These are phyloP conservation scores for Athelia psychrophila DNA, from an alignment of 1,284 basidiomycete species.

Conservation along the genomic window DNA sequence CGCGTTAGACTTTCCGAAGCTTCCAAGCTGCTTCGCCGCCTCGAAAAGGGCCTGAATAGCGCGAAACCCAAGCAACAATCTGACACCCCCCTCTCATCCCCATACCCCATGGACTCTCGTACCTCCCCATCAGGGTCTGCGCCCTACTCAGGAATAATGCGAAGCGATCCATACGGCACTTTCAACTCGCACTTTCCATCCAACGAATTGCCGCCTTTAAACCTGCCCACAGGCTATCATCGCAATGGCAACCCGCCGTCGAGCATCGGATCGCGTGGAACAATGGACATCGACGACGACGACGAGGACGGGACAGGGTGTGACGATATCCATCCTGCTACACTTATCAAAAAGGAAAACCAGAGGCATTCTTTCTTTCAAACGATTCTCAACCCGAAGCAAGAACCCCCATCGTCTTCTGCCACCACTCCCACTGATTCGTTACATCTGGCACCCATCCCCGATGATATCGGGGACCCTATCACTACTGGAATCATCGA, in stretches of 20 bases:
- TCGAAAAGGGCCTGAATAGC: slow-evolving; percentile 77
- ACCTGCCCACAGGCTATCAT: slow-evolving; percentile 33
- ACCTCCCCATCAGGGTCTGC: slow-evolving; percentile 28
- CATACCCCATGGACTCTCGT: slow-evolving; percentile 29
- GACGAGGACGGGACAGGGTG: slow-evolving; percentile 53
- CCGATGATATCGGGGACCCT: slow-evolving; percentile 54
- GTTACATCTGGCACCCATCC: slow-evolving; percentile 32
- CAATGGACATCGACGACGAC: slow-evolving; percentile 58
- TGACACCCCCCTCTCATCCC: slow-evolving; percentile 25
- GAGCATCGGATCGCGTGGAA: slow-evolving; percentile 35
- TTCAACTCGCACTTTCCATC: slow-evolving; percentile 38
- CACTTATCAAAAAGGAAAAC: slow-evolving; percentile 67
- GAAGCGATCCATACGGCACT: slow-evolving; percentile 31
- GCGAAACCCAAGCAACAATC: slow-evolving; percentile 67
- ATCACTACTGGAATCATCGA: slow-evolving; percentile 64
- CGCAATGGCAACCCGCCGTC: slow-evolving; percentile 33
- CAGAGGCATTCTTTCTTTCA: slow-evolving; percentile 73
- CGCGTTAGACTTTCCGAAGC: slow-evolving; percentile 70
- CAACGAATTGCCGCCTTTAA: slow-evolving; percentile 46
- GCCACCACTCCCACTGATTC: slow-evolving; percentile 23
- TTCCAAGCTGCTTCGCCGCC: slow-evolving; percentile 80
- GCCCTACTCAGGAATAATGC: slow-evolving; percentile 23
- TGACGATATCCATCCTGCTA: slow-evolving; percentile 69
- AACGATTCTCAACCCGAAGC: slow-evolving; percentile 74
- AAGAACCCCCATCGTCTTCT: slow-evolving; percentile 39